Evolutionary conservation across 139 green algal species (phyloP).

Genomic region (Tetraselmis chui): DNA sequence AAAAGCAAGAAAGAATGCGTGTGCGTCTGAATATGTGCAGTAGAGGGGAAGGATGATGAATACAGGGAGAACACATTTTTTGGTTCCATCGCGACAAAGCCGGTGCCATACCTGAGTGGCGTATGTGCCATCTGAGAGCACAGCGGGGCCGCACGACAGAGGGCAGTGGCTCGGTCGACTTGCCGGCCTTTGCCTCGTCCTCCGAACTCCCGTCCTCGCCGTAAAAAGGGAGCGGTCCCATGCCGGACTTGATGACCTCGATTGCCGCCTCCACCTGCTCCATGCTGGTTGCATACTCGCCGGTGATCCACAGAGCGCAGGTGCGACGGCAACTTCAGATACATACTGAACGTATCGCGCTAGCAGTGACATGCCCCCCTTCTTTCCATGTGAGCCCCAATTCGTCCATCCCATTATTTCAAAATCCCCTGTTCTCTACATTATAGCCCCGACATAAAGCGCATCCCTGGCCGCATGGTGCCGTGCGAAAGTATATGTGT

Average conservation of each 20-base stretch:
- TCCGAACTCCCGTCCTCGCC: not conserved
- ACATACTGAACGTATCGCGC: too few species aligned
- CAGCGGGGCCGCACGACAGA: slow-evolving; percentile 63
- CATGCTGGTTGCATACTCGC: slow-evolving; percentile 72
- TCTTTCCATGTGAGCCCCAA: too few species aligned
- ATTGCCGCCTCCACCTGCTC: slow-evolving; percentile 69
- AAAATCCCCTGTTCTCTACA: too few species aligned
- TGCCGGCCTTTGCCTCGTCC: not conserved
- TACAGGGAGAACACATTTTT: too few species aligned
- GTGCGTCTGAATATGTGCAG: too few species aligned
- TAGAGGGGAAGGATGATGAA: too few species aligned
- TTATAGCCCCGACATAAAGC: too few species aligned
- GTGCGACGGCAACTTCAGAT: too few species aligned
- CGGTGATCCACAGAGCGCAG: slow-evolving; percentile 90
- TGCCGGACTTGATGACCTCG: slow-evolving; percentile 22
- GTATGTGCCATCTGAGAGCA: slow-evolving; percentile 96
- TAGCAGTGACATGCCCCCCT: too few species aligned
- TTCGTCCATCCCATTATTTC: too few species aligned
- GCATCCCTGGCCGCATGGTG: not conserved
- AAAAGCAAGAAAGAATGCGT: too few species aligned
- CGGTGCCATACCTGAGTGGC: slow-evolving; percentile 87
- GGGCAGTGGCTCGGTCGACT: slow-evolving; percentile 2
- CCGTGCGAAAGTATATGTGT: not conserved
- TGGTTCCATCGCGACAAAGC: too few species aligned
- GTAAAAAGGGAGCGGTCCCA: slow-evolving; percentile 71